Conservation (phyloP, 2,329 filamentous ascomycete genomes). For the Exophiala sideris region DNA sequence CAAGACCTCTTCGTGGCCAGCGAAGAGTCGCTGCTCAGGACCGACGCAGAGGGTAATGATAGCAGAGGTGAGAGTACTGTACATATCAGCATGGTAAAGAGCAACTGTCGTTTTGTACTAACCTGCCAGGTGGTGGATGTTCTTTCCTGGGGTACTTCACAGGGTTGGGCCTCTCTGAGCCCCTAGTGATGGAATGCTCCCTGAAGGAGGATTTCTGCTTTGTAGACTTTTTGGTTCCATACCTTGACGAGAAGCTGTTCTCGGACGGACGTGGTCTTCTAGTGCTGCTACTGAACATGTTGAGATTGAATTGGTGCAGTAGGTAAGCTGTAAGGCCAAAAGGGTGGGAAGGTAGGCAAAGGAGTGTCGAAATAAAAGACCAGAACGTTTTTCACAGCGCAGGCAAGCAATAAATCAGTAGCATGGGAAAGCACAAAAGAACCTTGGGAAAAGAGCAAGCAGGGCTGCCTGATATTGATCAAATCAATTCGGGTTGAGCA, state of each 20-base stretch:
- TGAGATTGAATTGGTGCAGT: conserved; percentile 1
- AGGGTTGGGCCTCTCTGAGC: conserved; percentile 25
- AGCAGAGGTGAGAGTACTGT: conserved; percentile 58
- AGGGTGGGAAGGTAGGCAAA: neutral
- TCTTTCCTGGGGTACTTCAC: conserved; percentile 23
- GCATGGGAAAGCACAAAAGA: neutral
- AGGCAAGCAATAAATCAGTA: neutral
- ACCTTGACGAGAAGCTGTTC: conserved; percentile 40
- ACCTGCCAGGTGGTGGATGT: conserved; percentile 37
- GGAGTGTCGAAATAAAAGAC: neutral
- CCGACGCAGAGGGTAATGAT: conserved; percentile 80
- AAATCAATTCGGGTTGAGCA: conserved; percentile 3
- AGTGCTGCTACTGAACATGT: conserved; percentile 17
- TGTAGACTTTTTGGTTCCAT: conserved; percentile 41
- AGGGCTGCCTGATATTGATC: conserved; percentile 15
- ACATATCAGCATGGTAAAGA: conserved; percentile 2
- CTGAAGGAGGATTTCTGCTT: conserved; percentile 35
- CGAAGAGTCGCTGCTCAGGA: conserved; percentile 80
- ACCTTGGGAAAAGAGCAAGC: conserved; percentile 3
- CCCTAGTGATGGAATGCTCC: conserved; percentile 30
- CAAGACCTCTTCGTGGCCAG: conserved; percentile 84
- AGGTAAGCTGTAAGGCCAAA: neutral
- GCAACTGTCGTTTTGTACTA: conserved; percentile 21
- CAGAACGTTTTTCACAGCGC: neutral
- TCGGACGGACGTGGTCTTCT: conserved; percentile 26